Percentiles rank a stretch among this genome's conserved stretches.
phyloP scores from a whole-genome alignment of 179 eudicot species.

The Actinidia polygama region DNA sequence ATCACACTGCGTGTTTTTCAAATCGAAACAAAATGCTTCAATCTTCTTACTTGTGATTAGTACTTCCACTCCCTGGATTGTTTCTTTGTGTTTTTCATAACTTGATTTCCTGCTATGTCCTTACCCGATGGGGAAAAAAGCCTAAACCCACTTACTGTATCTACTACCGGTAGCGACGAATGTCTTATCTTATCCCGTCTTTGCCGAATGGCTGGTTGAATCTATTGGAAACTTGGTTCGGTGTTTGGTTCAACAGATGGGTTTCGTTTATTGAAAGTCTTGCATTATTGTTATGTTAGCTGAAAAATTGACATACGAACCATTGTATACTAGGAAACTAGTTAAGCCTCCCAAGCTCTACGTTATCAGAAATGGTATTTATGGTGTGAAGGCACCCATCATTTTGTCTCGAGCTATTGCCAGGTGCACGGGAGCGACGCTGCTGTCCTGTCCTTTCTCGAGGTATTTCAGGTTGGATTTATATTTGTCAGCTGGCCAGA shows the following conservation, averaged over 20 bases:
- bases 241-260: no score
- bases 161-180: no score
- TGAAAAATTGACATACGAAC: neutral
- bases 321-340: no score
- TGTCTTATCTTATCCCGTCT: neutral
- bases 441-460: no score
- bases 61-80: neutral
- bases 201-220: neutral
- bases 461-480: no score
- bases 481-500: neutral
- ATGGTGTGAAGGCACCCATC: neutral
- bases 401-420: neutral
- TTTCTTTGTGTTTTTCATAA: no score
- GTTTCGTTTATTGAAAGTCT: neutral
- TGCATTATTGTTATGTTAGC: neutral
- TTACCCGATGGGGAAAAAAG: neutral
- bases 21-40: neutral
- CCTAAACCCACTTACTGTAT: neutral
- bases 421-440: no score
- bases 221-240: neutral
- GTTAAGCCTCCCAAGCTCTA: neutral
- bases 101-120: no score
- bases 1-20: neutral
- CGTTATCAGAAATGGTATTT: neutral
- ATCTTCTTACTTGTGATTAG: neutral